Conservation (phyloP, 169 alveolate species). For the Cryptosporidium viatorum region DNA sequence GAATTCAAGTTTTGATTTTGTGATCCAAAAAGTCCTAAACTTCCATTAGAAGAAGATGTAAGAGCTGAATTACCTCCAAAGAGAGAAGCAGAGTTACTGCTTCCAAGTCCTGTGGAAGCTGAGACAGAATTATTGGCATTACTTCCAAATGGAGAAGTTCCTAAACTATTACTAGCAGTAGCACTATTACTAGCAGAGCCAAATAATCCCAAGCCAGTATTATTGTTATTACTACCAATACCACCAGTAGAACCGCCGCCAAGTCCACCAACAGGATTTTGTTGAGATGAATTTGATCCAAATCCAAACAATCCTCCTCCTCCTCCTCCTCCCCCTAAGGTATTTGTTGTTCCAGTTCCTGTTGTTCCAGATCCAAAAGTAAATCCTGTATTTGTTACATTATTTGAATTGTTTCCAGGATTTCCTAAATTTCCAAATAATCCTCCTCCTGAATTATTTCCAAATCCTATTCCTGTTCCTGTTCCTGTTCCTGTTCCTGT, state of each 20-base stretch:
- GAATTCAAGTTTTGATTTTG: background rate
- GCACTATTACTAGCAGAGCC: background rate
- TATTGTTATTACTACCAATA: background rate
- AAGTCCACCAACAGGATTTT: background rate
- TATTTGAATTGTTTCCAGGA: background rate
- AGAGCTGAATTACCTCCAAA: background rate
- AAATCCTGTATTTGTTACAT: too few species aligned
- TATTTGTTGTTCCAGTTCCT: background rate
- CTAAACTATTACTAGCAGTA: too few species aligned
- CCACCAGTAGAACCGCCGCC: background rate
- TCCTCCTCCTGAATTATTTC: constrained; percentile 5
- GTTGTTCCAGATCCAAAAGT: too few species aligned
- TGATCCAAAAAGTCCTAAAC: constrained; percentile 6
- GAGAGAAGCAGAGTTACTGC: background rate
- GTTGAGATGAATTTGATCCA: background rate
- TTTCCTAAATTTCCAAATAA: constrained; percentile 10
- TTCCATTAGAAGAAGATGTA: background rate
- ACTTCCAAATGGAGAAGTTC: background rate
- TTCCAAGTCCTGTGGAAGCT: background rate
- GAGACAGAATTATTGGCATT: background rate
- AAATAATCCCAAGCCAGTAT: constrained; percentile 19
- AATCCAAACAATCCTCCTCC: background rate
- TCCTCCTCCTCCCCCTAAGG: background rate
- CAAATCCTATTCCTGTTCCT: background rate
- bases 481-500: background rate